Conservation (phyloP, 192 early-diverging fungal species). For the Entomortierella beljakovae region DNA sequence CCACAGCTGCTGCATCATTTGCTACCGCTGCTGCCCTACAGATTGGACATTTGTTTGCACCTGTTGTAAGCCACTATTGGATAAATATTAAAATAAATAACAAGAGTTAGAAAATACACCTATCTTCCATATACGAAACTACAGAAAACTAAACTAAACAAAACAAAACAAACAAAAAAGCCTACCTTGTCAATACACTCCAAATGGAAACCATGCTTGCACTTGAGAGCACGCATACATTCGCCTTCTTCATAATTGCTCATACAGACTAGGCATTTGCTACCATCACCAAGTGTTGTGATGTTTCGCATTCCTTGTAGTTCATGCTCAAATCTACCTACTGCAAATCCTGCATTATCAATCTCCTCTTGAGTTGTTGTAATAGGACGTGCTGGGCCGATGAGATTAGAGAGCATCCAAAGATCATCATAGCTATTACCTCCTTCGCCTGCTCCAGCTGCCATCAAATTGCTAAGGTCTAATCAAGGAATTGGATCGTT, state of each 20-base stretch:
- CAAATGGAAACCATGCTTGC: constrained; percentile 64
- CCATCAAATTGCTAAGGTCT: constrained; percentile 46
- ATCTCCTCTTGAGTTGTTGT: constrained; percentile 60
- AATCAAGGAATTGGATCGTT: too few species aligned
- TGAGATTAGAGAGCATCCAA: constrained; percentile 50
- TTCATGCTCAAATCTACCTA: constrained; percentile 41
- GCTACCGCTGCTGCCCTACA: constrained; percentile 62
- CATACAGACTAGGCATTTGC: constrained; percentile 63
- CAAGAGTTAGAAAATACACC: neutral
- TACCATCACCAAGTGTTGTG: constrained; percentile 45
- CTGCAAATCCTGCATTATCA: constrained; percentile 45
- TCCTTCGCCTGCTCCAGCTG: constrained; percentile 30
- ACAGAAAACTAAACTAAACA: neutral
- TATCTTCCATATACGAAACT: too few species aligned
- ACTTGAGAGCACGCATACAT: constrained; percentile 62
- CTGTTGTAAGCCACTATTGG: constrained; percentile 63
- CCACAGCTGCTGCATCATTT: constrained; percentile 10
- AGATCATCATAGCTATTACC: constrained; percentile 54
- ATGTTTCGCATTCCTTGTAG: constrained; percentile 43
- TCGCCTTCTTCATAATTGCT: constrained; percentile 62
- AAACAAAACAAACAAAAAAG: neutral
- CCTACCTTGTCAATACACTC: constrained; percentile 66
- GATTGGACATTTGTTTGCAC: constrained; percentile 66
- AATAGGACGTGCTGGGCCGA: constrained; percentile 55
- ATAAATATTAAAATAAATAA: neutral